Conservation (phyloP, 306 rosid species). For the Sesbania bispinosa region DNA sequence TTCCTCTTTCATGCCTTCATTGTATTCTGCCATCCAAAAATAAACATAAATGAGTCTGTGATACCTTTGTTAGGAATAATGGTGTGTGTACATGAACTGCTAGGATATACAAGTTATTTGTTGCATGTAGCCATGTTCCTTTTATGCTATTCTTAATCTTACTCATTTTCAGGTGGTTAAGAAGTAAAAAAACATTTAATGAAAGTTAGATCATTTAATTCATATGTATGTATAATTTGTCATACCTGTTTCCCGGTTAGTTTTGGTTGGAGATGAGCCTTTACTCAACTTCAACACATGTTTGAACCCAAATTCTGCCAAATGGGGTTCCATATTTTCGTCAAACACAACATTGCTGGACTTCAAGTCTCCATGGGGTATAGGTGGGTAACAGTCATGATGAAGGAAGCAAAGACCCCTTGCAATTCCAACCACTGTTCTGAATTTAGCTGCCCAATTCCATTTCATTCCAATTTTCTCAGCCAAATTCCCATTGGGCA, state of each 20-base stretch:
- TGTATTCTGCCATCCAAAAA: slow-evolving; percentile 46
- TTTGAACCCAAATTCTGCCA: slow-evolving; percentile 80
- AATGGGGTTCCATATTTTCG: slow-evolving; percentile 83
- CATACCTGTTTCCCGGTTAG: slow-evolving; percentile 65
- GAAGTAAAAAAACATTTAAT: too few relatives aligned
- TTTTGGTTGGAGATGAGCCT: slow-evolving; percentile 37
- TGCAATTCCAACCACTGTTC: slow-evolving; percentile 63
- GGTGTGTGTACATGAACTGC: too few relatives aligned
- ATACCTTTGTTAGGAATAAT: too few relatives aligned
- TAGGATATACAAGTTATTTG: background rate
- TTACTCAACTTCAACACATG: slow-evolving; percentile 50
- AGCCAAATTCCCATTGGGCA: slow-evolving; percentile 75
- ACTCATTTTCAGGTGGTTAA: too few relatives aligned
- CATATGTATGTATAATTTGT: background rate
- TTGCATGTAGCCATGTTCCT: too few relatives aligned
- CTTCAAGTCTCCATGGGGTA: slow-evolving; percentile 84
- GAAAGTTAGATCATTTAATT: too few relatives aligned
- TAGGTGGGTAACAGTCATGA: slow-evolving; percentile 76
- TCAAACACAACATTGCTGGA: slow-evolving; percentile 80
- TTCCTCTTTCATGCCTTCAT: slow-evolving; percentile 55
- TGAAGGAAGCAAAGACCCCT: slow-evolving; percentile 87
- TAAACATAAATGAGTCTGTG: background rate
- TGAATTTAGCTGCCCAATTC: slow-evolving; percentile 72
- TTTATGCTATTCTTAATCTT: too few relatives aligned
- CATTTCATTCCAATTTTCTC: slow-evolving; percentile 61